Conservation (phyloP, 371 early-diverging fungal species). For the Gilbertella persicaria region DNA sequence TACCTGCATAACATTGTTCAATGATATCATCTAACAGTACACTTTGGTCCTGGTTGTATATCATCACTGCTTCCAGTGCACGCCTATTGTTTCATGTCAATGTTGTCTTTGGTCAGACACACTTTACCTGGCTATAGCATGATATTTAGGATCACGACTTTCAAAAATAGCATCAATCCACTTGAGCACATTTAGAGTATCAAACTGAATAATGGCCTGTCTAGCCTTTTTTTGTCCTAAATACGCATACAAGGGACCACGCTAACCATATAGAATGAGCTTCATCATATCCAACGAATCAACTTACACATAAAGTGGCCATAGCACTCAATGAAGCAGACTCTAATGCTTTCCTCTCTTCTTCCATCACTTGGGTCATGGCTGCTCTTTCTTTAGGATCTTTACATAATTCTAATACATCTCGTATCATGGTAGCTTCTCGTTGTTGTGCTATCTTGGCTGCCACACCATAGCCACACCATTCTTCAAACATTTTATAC, state of each 20-base stretch:
- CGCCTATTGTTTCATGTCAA: constrained; percentile 26
- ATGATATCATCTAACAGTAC: constrained; percentile 68
- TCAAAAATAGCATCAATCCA: constrained; percentile 77
- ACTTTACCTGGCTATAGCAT: constrained; percentile 43
- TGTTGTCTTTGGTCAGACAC: neutral
- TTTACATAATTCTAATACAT: constrained; percentile 75
- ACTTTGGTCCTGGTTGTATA: constrained; percentile 68
- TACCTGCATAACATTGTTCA: constrained; percentile 76
- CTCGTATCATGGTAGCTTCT: constrained; percentile 75
- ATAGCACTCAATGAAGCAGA: constrained; percentile 83
- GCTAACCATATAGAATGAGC: constrained; percentile 32
- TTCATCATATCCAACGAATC: neutral
- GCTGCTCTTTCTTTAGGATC: constrained; percentile 68
- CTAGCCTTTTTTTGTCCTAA: constrained; percentile 65
- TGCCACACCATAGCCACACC: constrained; percentile 88
- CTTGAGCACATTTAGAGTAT: constrained; percentile 50
- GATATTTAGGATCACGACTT: constrained; percentile 54
- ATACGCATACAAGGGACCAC: constrained; percentile 68
- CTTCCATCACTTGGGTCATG: constrained; percentile 71
- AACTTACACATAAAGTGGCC: constrained; percentile 83
- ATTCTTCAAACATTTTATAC: constrained; percentile 87
- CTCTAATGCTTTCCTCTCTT: constrained; percentile 77
- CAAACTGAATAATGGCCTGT: constrained; percentile 61
- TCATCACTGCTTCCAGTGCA: constrained; percentile 67
- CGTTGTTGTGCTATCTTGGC: constrained; percentile 64